Conservation (phyloP, 2,329 filamentous ascomycete species). For the Pseudogymnoascus sp. region DNA sequence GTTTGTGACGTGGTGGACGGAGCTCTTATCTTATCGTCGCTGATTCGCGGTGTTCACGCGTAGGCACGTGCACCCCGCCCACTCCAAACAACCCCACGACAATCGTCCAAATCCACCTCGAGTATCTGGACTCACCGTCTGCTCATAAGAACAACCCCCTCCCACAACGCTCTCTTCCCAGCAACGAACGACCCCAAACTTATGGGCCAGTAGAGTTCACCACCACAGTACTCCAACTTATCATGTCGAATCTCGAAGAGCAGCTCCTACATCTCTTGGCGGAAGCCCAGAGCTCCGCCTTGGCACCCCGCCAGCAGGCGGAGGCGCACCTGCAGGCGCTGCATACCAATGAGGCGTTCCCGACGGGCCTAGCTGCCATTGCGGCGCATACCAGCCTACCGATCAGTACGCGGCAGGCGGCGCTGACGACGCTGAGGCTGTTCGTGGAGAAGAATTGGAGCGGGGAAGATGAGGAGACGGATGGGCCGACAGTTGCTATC, state of each 20-base stretch:
- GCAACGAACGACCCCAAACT: not conserved
- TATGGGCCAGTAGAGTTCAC: not conserved
- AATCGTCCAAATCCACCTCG: conserved; percentile 1
- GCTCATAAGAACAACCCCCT: not conserved
- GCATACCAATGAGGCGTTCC: conserved; percentile 55
- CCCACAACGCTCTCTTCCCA: not conserved
- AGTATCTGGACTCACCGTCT: conserved; percentile 1
- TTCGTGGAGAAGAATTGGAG: conserved; percentile 85
- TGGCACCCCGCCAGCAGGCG: conserved; percentile 73
- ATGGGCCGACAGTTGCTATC: conserved; percentile 50
- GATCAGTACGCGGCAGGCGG: conserved; percentile 70
- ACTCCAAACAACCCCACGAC: conserved; percentile 9
- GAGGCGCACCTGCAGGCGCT: conserved; percentile 49
- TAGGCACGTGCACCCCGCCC: conserved; percentile 7
- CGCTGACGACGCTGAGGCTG: conserved; percentile 68
- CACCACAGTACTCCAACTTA: conserved; percentile 1
- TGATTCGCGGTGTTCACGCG: conserved; percentile 5
- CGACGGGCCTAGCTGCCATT: conserved; percentile 70
- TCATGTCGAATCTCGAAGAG: conserved; percentile 48
- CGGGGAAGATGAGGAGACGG: conserved; percentile 57
- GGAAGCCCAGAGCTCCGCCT: conserved; percentile 71
- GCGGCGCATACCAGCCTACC: conserved; percentile 67
- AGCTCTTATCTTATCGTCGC: conserved; percentile 12
- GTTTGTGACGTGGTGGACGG: not conserved
- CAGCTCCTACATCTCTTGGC: conserved; percentile 81